These are phyloP conservation scores for Colletotrichum coccodes DNA, from an alignment of 2,329 filamentous ascomycete genomes.

Conservation along the genomic window DNA sequence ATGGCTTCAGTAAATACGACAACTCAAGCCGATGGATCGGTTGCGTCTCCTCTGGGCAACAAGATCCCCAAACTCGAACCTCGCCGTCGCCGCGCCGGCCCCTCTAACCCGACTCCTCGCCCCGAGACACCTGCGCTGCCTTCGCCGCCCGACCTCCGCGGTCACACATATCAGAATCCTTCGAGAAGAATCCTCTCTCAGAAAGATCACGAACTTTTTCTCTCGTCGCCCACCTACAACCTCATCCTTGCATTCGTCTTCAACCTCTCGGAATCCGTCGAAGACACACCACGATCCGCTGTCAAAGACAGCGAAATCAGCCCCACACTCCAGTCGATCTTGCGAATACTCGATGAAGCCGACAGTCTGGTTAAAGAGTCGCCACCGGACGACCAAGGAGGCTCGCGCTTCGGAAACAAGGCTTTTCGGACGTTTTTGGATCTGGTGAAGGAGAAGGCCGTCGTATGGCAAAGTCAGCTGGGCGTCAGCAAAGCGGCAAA, in stretches of 20 bases:
- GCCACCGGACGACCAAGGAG: slow-evolving; percentile 86
- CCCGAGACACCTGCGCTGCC: slow-evolving; percentile 82
- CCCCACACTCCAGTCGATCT: slow-evolving; percentile 68
- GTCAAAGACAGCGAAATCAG: slow-evolving; percentile 67
- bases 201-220: slow-evolving; percentile 84
- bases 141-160: slow-evolving; percentile 69
- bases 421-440: slow-evolving; percentile 87
- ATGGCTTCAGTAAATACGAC: slow-evolving; percentile 20
- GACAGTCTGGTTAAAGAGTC: slow-evolving; percentile 73
- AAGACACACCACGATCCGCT: slow-evolving; percentile 74
- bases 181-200: slow-evolving; percentile 83
- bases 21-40: neutral
- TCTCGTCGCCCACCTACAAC: slow-evolving; percentile 78
- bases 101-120: slow-evolving; percentile 68
- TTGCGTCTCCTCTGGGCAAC: slow-evolving; percentile 2
- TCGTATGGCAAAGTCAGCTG: slow-evolving; percentile 72
- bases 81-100: slow-evolving; percentile 62
- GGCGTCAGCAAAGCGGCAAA: slow-evolving; percentile 66
- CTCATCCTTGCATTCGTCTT: slow-evolving; percentile 89
- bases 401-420: slow-evolving; percentile 94
- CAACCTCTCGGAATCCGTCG: slow-evolving; percentile 82
- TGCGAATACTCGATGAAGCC: slow-evolving; percentile 76
- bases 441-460: slow-evolving; percentile 65
- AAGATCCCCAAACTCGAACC: slow-evolving; percentile 75
- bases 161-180: slow-evolving; percentile 72